Conservation (phyloP, 148 eudicot species). For the Rhododendron griersonianum region DNA sequence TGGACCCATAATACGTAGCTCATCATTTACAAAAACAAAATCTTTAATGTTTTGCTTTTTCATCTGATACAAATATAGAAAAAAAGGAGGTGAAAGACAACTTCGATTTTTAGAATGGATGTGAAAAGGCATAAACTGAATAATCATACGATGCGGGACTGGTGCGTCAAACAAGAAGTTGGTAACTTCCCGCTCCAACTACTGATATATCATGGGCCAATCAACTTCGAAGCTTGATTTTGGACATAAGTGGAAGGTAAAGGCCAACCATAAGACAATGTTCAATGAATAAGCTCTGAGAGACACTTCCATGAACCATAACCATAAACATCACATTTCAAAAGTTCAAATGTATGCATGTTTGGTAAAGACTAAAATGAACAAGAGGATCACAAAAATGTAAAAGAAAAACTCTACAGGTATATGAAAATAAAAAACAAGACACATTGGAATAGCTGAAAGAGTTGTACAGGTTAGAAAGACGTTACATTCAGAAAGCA, state of each 20-base stretch:
- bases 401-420: neutral
- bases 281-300: neutral
- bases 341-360: neutral
- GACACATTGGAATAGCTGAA: neutral
- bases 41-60: no score
- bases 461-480: neutral
- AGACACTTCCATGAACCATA: neutral
- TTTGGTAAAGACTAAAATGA: neutral
- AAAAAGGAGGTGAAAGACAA: neutral
- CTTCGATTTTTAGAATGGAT: neutral
- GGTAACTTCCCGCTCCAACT: no score
- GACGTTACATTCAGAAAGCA: slow-evolving; percentile 82
- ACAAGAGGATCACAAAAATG: neutral
- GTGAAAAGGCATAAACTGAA: neutral
- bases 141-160: neutral
- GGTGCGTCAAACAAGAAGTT: neutral
- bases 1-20: neutral
- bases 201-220: neutral
- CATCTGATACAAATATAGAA: neutral
- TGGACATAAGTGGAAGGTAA: neutral
- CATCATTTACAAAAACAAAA: neutral
- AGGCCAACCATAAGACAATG: neutral
- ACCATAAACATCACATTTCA: neutral
- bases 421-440: neutral
- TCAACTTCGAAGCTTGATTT: neutral